A percentile compares a stretch with the other conserved stretches of the same genome.
Evolutionary conservation across 1,284 basidiomycete species (phyloP).

Genomic region (Quambalaria eucalypti): DNA sequence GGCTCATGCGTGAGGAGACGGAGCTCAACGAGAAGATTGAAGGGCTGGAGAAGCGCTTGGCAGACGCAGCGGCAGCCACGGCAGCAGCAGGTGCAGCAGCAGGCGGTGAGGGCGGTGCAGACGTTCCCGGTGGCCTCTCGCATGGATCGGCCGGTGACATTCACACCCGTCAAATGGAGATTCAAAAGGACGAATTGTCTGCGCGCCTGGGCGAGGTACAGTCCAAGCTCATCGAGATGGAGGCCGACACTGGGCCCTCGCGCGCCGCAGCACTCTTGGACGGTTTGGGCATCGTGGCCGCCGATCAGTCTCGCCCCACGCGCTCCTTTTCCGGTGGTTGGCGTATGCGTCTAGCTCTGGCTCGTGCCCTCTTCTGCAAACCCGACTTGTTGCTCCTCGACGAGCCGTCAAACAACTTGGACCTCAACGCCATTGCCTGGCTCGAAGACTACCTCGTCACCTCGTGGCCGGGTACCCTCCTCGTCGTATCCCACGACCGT

Average conservation of each 20-base stretch:
- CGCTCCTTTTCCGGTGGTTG: slow-evolving; percentile 94
- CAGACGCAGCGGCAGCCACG: slow-evolving; percentile 23
- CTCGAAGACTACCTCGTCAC: slow-evolving; percentile 59
- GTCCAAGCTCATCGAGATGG: slow-evolving; percentile 83
- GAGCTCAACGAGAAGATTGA: slow-evolving; percentile 34
- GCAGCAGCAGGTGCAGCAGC: slow-evolving; percentile 18
- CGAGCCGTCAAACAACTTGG: slow-evolving; percentile 78
- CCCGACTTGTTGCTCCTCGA: slow-evolving; percentile 42
- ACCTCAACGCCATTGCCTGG: slow-evolving; percentile 54
- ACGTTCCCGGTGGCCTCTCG: slow-evolving; percentile 18
- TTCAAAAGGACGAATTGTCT: slow-evolving; percentile 64
- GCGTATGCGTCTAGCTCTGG: slow-evolving; percentile 99
- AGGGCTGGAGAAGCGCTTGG: slow-evolving; percentile 30
- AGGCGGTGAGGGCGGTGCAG: slow-evolving; percentile 6
- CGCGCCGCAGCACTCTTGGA: slow-evolving; percentile 81
- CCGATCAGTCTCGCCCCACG: slow-evolving; percentile 59
- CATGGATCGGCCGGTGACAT: slow-evolving; percentile 38
- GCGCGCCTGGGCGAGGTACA: slow-evolving; percentile 85
- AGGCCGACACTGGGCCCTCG: slow-evolving; percentile 90
- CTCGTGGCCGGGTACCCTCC: slow-evolving; percentile 81
- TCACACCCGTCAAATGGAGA: slow-evolving; percentile 44
- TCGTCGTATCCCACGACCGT: slow-evolving; percentile 97
- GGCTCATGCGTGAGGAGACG: slow-evolving; percentile 35
- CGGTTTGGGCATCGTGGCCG: slow-evolving; percentile 81
- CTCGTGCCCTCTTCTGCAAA: slow-evolving; percentile 90